Base-by-base conservation (phyloP, 352 stramenopile genomes). In the Plasmopara halstedii region DNA sequence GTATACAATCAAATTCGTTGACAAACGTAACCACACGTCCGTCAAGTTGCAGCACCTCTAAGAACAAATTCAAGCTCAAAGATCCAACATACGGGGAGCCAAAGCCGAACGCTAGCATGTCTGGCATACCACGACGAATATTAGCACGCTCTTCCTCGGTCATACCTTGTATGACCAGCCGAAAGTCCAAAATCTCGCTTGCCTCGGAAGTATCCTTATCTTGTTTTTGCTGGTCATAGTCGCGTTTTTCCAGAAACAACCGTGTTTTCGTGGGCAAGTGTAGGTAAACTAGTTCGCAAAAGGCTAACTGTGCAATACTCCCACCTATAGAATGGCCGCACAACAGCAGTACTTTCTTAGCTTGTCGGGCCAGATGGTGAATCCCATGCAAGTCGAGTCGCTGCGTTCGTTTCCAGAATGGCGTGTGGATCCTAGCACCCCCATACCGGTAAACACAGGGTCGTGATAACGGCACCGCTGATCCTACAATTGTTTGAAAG, bases 1-100 rank as follows among this genome's bases (percentile, higher is more conserved):
- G 82, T 40, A 94, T 89, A 56, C 80, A 94, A 50, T 94, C 82
- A 43, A 82, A 75, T 50, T 94, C 80, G 49, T 94, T 91, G 15
- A 94, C 82, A 38, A 94, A 73, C 23, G 78, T 89, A 31, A 90
- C 50, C 39, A 86, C 50, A 11, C 73, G 68, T 35, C 72, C 70
- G 1, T 46, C 58, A 15, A 91, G 52, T 1, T 58, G 62, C n/a
- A 89, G 41, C 8, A 62, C 40, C 22, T 69, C 50, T 22, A 94
- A 40, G 48, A 85, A 87, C 18, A 48, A 41, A 7, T 45, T 22
- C 8, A 86, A 49, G 2, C 60, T 58, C 8, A 66, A 50, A 1
- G 74, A 87, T 32, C 72, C 74, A 48, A 80, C 72, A 44, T 81
- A 91, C 14, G 82, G 82, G 15, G 82, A 54, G 23, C 82, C 82